These are phyloP conservation scores for Saxophila tyrrhenica DNA, from an alignment of 495 filamentous ascomycete species.

Conservation along the genomic window DNA sequence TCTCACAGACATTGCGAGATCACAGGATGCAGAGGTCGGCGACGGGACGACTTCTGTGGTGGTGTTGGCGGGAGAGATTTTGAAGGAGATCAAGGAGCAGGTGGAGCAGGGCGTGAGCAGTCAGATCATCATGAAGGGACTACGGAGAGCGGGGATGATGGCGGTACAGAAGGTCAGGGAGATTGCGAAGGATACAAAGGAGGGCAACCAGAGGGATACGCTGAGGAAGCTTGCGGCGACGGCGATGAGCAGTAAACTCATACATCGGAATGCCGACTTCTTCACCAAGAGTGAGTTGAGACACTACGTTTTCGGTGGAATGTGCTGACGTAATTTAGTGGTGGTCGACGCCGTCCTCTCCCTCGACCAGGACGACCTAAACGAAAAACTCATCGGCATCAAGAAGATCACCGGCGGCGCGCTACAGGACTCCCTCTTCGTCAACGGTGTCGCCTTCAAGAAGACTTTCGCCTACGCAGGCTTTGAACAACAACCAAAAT, in stretches of 20 bases:
- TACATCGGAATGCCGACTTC: slow-evolving; percentile 92
- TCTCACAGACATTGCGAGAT: slow-evolving; percentile 94
- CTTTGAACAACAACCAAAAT: slow-evolving; percentile 98
- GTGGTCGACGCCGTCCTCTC: slow-evolving; percentile 94
- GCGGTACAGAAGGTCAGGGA: slow-evolving; percentile 98
- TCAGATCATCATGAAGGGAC: slow-evolving; percentile 92
- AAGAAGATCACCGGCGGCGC: slow-evolving; percentile 97
- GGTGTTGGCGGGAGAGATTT: slow-evolving; percentile 86
- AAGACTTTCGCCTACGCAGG: slow-evolving; percentile 99
- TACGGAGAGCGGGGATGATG: slow-evolving; percentile 78
- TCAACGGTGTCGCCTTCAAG: slow-evolving; percentile 98
- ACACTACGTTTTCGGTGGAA: not conserved
- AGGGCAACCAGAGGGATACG: slow-evolving; percentile 80
- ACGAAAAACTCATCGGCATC: slow-evolving; percentile 94
- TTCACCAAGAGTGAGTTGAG: slow-evolving; percentile 80
- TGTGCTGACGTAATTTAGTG: too few relatives aligned
- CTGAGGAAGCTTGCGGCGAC: slow-evolving; percentile 81
- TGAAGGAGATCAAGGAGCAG: slow-evolving; percentile 89
- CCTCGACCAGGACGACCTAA: slow-evolving; percentile 94
- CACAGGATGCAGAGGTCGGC: slow-evolving; percentile 97
- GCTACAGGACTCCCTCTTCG: slow-evolving; percentile 90
- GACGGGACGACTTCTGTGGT: slow-evolving; percentile 97
- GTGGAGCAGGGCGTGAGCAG: slow-evolving; percentile 96
- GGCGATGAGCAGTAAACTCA: slow-evolving; percentile 99
- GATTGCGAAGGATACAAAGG: slow-evolving; percentile 78